A percentile compares a stretch with the other conserved stretches of the same genome.
Evolutionary conservation across 768 basidiomycete species (phyloP).

Genomic region (Paxillus rubicundulus): DNA sequence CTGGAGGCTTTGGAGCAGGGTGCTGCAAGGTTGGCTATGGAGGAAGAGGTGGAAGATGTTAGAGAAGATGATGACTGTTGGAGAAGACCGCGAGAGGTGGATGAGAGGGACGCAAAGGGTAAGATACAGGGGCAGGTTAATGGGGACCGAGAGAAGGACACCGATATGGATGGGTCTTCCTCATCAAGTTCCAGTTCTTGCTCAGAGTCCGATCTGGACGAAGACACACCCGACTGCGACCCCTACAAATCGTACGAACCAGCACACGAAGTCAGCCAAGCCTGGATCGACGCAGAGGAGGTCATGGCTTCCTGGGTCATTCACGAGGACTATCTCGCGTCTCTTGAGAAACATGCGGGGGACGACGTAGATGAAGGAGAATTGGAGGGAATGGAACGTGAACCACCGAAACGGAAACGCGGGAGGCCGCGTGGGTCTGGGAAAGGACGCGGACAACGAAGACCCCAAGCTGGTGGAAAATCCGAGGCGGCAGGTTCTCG

Average conservation of each 20-base stretch:
- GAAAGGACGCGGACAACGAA: slow-evolving; percentile 2
- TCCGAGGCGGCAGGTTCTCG: not conserved
- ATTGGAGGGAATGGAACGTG: not conserved
- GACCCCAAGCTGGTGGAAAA: not conserved
- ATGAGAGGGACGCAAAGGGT: not conserved
- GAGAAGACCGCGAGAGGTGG: not conserved
- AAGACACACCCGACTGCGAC: not conserved
- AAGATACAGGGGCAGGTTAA: slow-evolving; percentile 8
- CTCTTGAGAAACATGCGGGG: not conserved
- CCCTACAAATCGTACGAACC: slow-evolving; percentile 14
- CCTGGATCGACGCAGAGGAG: slow-evolving; percentile 36
- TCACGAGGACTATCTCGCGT: slow-evolving; percentile 10
- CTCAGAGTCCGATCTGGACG: not conserved
- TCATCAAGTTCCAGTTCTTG: slow-evolving; percentile 30
- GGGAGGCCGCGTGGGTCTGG: slow-evolving; percentile 3
- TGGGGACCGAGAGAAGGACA: slow-evolving; percentile 7
- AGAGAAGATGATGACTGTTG: slow-evolving; percentile 11
- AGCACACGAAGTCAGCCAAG: slow-evolving; percentile 37
- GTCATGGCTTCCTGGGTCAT: slow-evolving; percentile 27
- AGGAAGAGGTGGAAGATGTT: slow-evolving; percentile 22
- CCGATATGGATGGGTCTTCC: not conserved
- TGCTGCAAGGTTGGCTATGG: slow-evolving; percentile 11
- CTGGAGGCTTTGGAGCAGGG: slow-evolving; percentile 48
- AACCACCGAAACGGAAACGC: slow-evolving; percentile 12
- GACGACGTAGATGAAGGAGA: not conserved